These are phyloP conservation scores for Dioszegia aurantiaca DNA, from an alignment of 768 basidiomycete species.

Conservation along the genomic window DNA sequence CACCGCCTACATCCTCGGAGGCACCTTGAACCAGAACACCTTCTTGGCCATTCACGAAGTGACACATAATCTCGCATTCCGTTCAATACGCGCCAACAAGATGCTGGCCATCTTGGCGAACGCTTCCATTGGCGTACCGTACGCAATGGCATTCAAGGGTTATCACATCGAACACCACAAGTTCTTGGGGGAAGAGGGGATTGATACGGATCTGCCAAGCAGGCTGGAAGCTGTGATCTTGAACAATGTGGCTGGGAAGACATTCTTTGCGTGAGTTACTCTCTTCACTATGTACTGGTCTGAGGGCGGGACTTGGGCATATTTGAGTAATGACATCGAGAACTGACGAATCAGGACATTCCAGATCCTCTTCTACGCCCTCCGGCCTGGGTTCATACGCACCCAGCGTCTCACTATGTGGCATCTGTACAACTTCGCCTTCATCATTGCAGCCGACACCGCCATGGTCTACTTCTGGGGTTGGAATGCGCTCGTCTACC, in stretches of 20 bases:
- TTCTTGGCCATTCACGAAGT: constrained; percentile 99
- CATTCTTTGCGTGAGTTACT: constrained; percentile 83
- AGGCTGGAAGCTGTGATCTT: constrained; percentile 75
- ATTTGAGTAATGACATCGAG: background rate
- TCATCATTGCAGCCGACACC: constrained; percentile 71
- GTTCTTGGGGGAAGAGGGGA: constrained; percentile 87
- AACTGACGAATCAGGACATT: constrained; percentile 63
- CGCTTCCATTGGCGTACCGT: constrained; percentile 89
- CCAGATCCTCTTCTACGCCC: constrained; percentile 96
- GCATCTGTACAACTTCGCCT: constrained; percentile 74
- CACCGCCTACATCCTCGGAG: constrained; percentile 80
- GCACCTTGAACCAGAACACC: constrained; percentile 94
- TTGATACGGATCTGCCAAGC: constrained; percentile 94
- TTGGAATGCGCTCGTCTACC: constrained; percentile 66
- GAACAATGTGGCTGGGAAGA: constrained; percentile 95
- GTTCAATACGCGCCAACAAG: constrained; percentile 76
- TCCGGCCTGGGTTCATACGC: constrained; percentile 89
- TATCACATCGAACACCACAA: constrained; percentile 98
- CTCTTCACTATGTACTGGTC: too few species aligned
- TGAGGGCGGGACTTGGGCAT: too few species aligned
- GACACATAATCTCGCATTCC: constrained; percentile 94
- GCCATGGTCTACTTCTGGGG: constrained; percentile 56
- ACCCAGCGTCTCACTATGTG: constrained; percentile 74
- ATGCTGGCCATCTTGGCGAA: constrained; percentile 86
- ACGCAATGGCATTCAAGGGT: constrained; percentile 92